Percentiles rank a stretch among this genome's conserved stretches.
These are phyloP conservation scores for Penstemon eatonii DNA, from an alignment of 257 asterid species.

Conservation along the genomic window DNA sequence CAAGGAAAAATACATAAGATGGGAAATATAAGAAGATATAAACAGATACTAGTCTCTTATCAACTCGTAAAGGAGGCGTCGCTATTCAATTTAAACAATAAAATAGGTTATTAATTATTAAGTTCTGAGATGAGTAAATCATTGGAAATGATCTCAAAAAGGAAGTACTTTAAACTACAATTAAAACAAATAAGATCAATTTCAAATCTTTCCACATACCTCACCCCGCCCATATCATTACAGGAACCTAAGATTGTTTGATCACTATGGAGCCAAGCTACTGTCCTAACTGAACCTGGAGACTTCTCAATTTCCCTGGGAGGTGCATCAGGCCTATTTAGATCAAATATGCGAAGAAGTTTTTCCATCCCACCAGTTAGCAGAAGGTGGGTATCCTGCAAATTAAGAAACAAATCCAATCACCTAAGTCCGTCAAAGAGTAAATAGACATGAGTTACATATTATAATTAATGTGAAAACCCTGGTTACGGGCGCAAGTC, in stretches of 20 bases:
- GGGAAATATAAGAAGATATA: background rate
- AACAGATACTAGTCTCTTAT: background rate
- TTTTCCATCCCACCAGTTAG: constrained; percentile 94
- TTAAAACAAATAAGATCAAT: constrained; percentile 5
- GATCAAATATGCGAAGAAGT: constrained; percentile 74
- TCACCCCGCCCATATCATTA: constrained; percentile 84
- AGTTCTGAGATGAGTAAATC: background rate
- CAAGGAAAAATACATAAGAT: background rate
- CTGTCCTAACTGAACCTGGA: constrained; percentile 85
- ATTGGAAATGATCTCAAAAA: background rate
- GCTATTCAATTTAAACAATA: constrained; percentile 1
- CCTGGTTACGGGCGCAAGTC: background rate
- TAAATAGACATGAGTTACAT: constrained; percentile 1
- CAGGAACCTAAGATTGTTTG: constrained; percentile 90
- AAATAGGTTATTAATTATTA: background rate
- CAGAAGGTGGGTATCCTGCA: constrained; percentile 69
- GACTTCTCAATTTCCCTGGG: constrained; percentile 88
- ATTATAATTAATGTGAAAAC: background rate
- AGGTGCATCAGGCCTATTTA: constrained; percentile 77
- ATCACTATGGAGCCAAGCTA: constrained; percentile 92
- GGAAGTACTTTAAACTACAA: background rate
- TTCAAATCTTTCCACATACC: constrained; percentile 45
- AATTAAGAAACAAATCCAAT: constrained; percentile 23
- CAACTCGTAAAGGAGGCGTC: background rate
- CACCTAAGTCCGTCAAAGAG: background rate